A percentile compares a stretch with the other conserved stretches of the same genome.
These are phyloP conservation scores for Yamadazyma triangularis DNA, from an alignment of 1,139 yeast species.

Conservation along the genomic window DNA sequence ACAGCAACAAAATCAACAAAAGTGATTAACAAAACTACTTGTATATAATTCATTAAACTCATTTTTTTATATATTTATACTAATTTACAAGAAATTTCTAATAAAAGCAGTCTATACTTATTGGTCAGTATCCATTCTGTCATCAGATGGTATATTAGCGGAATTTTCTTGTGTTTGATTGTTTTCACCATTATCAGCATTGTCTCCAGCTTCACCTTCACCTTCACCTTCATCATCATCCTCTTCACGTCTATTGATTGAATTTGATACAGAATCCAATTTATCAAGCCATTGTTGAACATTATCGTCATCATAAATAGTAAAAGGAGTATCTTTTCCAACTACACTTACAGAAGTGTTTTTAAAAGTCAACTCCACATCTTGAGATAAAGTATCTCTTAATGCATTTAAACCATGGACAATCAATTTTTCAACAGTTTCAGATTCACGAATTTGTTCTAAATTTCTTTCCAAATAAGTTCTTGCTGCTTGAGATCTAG, in stretches of 20 bases:
- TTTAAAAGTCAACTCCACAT: constrained; percentile 77
- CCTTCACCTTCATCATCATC: constrained; percentile 30
- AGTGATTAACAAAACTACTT: background rate
- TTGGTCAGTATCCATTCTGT: constrained; percentile 56
- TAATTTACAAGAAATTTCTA: background rate
- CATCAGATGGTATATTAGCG: constrained; percentile 23
- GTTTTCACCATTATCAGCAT: constrained; percentile 22
- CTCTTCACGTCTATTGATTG: constrained; percentile 42
- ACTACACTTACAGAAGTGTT: constrained; percentile 92
- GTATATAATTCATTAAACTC: constrained; percentile 1
- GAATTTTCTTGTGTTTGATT: constrained; percentile 5
- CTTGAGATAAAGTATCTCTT: constrained; percentile 92
- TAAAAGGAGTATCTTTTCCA: constrained; percentile 72
- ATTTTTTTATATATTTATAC: constrained; percentile 1
- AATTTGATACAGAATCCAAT: constrained; percentile 56
- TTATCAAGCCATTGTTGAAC: constrained; percentile 77
- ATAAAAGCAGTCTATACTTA: constrained; percentile 10
- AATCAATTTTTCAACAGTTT: constrained; percentile 68
- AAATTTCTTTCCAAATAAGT: constrained; percentile 87
- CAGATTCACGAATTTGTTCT: constrained; percentile 56
- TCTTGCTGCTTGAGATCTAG: constrained; percentile 97
- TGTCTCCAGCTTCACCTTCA: constrained; percentile 13
- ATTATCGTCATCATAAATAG: constrained; percentile 78
- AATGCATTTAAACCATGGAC: constrained; percentile 87
- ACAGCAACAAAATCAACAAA: constrained; percentile 1